Evolutionary conservation across 345 rosid genomes (phyloP).

Genomic region (Arabis hirsuta): DNA sequence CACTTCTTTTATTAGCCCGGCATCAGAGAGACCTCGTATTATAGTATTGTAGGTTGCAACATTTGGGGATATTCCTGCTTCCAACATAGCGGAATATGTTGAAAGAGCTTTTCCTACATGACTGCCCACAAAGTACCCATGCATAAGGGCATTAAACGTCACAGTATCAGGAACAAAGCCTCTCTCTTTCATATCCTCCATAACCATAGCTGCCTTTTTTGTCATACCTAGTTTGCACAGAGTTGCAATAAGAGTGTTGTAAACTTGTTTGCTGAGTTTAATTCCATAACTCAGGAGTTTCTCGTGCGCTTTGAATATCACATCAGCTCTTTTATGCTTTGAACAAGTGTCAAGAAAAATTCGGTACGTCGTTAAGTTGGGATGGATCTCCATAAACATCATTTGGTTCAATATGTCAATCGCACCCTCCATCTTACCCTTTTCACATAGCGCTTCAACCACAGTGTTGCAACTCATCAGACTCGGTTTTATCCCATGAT

Average conservation of each 20-base stretch:
- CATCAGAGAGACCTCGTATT: constrained; percentile 59
- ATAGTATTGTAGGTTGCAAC: constrained; percentile 70
- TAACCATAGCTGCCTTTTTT: constrained; percentile 58
- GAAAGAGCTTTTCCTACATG: constrained; percentile 57
- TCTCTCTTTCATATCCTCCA: constrained; percentile 57
- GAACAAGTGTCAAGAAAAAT: constrained; percentile 60
- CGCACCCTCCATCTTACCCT: constrained; percentile 59
- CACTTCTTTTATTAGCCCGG: constrained; percentile 56
- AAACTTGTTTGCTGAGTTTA: constrained; percentile 56
- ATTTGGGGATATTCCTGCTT: constrained; percentile 63
- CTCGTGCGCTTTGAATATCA: constrained; percentile 60
- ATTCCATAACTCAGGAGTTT: constrained; percentile 63
- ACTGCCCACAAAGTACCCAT: constrained; percentile 65
- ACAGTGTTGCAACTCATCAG: constrained; percentile 68
- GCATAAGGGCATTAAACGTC: constrained; percentile 76
- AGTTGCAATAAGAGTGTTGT: constrained; percentile 63
- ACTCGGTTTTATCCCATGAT: constrained; percentile 57
- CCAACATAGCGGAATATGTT: constrained; percentile 58
- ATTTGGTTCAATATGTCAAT: constrained; percentile 61
- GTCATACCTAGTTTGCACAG: constrained; percentile 88
- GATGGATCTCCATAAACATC: constrained; percentile 53
- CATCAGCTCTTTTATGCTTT: constrained; percentile 58
- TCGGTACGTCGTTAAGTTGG: constrained; percentile 57
- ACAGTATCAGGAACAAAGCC: constrained; percentile 56
- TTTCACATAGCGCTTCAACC: constrained; percentile 55